A percentile compares a stretch with the other conserved stretches of the same genome.
These are phyloP conservation scores for Periconia sp. DNA, from an alignment of 2,329 filamentous ascomycete species.

Conservation along the genomic window DNA sequence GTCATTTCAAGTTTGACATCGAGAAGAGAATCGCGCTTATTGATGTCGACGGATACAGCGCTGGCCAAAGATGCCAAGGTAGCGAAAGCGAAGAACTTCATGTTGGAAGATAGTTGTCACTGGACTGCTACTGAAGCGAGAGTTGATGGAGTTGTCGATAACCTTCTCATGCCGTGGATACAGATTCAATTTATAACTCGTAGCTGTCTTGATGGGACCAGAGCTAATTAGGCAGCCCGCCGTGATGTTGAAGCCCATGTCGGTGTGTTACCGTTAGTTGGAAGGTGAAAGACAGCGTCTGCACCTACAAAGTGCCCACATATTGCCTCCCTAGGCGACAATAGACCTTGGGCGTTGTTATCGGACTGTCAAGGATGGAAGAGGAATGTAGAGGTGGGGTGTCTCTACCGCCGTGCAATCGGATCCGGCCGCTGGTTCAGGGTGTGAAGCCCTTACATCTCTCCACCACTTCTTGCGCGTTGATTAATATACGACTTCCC, in stretches of 20 bases:
- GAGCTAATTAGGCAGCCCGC: neutral
- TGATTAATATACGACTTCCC: constrained; percentile 1
- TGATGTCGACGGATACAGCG: constrained; percentile 23
- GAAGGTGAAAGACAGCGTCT: constrained; percentile 1
- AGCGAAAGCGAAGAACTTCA: constrained; percentile 16
- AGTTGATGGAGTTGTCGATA: constrained; percentile 4
- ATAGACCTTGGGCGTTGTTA: neutral
- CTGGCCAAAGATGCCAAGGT: constrained; percentile 12
- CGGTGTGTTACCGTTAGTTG: neutral
- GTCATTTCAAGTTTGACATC: constrained; percentile 52
- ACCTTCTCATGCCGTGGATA: neutral
- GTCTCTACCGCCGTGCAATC: neutral
- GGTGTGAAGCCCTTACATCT: neutral
- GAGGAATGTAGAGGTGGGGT: constrained; percentile 6
- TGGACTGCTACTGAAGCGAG: neutral
- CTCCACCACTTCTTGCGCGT: neutral
- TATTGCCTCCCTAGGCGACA: neutral
- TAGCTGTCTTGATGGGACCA: neutral
- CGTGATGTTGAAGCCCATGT: neutral
- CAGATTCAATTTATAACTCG: neutral
- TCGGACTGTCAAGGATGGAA: constrained; percentile 8
- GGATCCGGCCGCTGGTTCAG: neutral
- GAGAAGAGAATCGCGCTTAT: constrained; percentile 42
- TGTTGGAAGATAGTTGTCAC: constrained; percentile 5
- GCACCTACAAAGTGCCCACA: neutral